Base-by-base conservation (phyloP, 2,329 filamentous ascomycete species). In the Pseudocercospora ulei region DNA sequence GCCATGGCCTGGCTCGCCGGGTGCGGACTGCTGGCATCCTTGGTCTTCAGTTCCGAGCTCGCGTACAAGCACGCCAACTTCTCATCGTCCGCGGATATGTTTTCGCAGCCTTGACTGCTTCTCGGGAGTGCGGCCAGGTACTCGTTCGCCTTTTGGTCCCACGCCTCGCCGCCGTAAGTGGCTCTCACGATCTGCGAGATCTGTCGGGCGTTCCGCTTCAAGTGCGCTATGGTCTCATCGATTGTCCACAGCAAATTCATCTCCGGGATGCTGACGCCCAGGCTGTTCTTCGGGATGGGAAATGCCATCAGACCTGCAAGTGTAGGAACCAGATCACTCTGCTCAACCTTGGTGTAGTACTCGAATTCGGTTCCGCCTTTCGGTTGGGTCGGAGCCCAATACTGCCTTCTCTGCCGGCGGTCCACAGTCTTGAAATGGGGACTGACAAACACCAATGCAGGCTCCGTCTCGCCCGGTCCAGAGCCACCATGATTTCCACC, bases 401-500 rank as follows among this genome's bases (percentile, higher is more conserved):
- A 56, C 40, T 39, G 25, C 19, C 14, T 36, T 17, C 38, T 41
- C 34, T 42, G 40, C 29, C 11, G 11, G 6, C 30, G 17, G 3
- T 38, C 29, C 25, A 47, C 38, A 2, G n/a, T 24, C 38, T 43
- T 51, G 23, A 57, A 42, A 39, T 53, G 52, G 4, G 55, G 55
- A 34, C 54, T 56, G 12, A 49, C 54, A 27, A 98, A 96, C 12
- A 95, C 73, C 6, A 98, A 66, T 9, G 90, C 90, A 0, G 90
- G 81, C 1, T 88, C 95, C 1, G 90, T 96, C 65, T 98, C 90
- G 27, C 90, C 88, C 1, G 85, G 75, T 0, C 87, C 87, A 6
- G 88, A 95, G 24, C 88, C 90, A 18, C 90, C 90, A 58, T 98
- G 90, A 51, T 96, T 96, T 2, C 90, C 90, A 12, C 84, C 90